Base-by-base conservation (phyloP, 2,329 filamentous ascomycete species). In the Sclerotinia nivalis region DNA sequence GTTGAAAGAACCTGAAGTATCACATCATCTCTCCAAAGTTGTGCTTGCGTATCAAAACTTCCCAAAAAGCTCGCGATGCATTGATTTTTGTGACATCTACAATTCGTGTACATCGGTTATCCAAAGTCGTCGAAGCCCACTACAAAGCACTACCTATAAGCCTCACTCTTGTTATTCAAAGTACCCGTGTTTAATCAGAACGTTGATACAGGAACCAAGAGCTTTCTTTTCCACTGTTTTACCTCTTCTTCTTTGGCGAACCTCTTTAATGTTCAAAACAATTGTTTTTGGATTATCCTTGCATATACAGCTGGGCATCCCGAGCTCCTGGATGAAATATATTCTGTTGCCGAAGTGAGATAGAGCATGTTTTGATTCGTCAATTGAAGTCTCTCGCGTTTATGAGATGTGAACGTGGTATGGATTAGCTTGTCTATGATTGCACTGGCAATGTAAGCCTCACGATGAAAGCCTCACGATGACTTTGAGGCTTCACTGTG, bases 321-420 rank as follows among this genome's bases (percentile, higher is more conserved):
- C 62, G 22, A 54, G 62, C 47, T 66, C 40, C 18, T n/a, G 34
- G n/a, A 22, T 55, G 22, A 66, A 47, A 61, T 47, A 45, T 28
- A 45, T 28, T 20, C 59, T 22, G 25, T 22, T 47, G 18, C 25
- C 40, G 25, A 22, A 56, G 31, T 25, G 9, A 61, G 28, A 22
- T n/a, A 20, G 25, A 13, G 25, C 25, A n/a, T 28, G 20, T 1
- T 47, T 47, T 61, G 25, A 61, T 61, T 61, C 43, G 59, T 61
- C 59, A 61, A 61, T 61, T 18, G 58, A 12, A 10, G 4, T 5
- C 7, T 47, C 31, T 47, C 4, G 25, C 18, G 18, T 2, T 61
- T 31, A 10, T 31, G 25, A 25, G 18, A 31, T 61, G 25, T 20
- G 28, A 13, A 20, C n/a, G 25, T 47, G 10, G 20, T 25, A 61